A percentile compares a stretch with the other conserved stretches of the same genome.
These are phyloP conservation scores for Penicillium rolfsii DNA, from an alignment of 2,329 filamentous ascomycete genomes.

Conservation along the genomic window DNA sequence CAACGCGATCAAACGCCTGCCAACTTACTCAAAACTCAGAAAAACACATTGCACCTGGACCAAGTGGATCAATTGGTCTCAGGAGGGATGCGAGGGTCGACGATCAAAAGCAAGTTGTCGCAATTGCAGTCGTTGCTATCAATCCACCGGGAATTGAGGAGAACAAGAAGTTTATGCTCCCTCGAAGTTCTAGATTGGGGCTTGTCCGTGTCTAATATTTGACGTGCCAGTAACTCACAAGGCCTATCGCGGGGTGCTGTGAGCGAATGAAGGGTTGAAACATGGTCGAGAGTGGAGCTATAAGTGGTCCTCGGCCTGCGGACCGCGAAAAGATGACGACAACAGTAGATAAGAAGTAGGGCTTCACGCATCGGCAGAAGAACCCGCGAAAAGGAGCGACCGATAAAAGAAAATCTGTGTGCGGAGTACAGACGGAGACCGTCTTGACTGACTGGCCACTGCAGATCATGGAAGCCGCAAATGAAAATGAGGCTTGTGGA, in stretches of 20 bases:
- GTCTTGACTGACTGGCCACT: not conserved
- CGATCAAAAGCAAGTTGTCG: not conserved
- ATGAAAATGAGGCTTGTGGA: not conserved
- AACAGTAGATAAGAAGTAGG: not conserved
- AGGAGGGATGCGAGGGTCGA: not conserved
- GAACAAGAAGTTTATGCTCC: not conserved
- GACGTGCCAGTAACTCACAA: not conserved
- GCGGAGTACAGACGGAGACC: not conserved
- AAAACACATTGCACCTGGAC: constrained; percentile 5
- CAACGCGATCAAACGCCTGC: not conserved
- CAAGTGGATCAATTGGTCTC: not conserved
- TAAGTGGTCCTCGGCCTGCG: constrained; percentile 6
- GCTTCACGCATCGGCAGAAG: not conserved
- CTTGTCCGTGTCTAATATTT: constrained; percentile 6
- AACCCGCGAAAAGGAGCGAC: not conserved
- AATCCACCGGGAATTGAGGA: not conserved
- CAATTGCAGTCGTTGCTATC: not conserved
- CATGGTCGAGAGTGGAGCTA: constrained; percentile 11
- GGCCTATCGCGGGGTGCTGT: not conserved
- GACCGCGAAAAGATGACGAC: constrained; percentile 17
- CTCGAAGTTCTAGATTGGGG: constrained; percentile 6
- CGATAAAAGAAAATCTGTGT: not conserved
- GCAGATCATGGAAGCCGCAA: not conserved
- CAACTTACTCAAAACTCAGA: constrained; percentile 5
- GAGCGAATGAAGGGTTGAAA: constrained; percentile 18